Base-by-base conservation (phyloP, 495 filamentous ascomycete species). In the Xylaria nigripes region DNA sequence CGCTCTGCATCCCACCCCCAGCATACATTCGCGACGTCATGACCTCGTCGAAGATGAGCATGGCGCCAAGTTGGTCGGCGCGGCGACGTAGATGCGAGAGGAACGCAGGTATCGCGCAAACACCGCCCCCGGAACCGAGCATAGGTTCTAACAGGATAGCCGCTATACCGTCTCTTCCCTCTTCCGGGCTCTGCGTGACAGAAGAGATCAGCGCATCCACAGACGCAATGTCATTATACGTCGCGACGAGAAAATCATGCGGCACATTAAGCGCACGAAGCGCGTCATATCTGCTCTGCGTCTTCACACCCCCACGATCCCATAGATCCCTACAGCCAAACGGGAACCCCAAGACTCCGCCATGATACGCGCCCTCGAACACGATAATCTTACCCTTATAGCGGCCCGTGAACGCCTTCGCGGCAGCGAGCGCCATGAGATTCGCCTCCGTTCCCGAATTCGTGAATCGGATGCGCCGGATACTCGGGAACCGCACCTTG, bases 1-100 rank as follows among this genome's bases (percentile, higher is more conserved):
- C 56, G 10, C 58, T 58, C 29, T 75, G 74, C 10, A 80, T 42
- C 1, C 83, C 83, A 5, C 61, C 54, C 0, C 70, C 69, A 1
- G 70, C 67, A 40, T 57, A 42, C 15, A 85, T 65, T 4, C 83
- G 71, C 9, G 75, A 80, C 1, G 83, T 83, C 71, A 84, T 80
- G 12, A 86, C 83, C 65, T 86, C 83, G 45, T 86, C 83, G 12
- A 84, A 62, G 15, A 86, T 76, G 48, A 86, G 75, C 1, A 86
- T 10, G 1, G 72, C 70, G 5, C 73, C 75, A 3, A 62, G 3
- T 58, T 63, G 22, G 62, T 68, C 22, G 32, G 68, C 51, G 57
- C 63, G 63, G 13, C 57, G 60, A 25, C 65, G 58, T 2, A 75
- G 59, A 15, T 53, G 58, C 6, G 32, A 44, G 44, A 77, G 55